A percentile compares a stretch with the other conserved stretches of the same genome.
phyloP scores from a whole-genome alignment of 2,329 filamentous ascomycete species.

The Claviceps sp. region DNA sequence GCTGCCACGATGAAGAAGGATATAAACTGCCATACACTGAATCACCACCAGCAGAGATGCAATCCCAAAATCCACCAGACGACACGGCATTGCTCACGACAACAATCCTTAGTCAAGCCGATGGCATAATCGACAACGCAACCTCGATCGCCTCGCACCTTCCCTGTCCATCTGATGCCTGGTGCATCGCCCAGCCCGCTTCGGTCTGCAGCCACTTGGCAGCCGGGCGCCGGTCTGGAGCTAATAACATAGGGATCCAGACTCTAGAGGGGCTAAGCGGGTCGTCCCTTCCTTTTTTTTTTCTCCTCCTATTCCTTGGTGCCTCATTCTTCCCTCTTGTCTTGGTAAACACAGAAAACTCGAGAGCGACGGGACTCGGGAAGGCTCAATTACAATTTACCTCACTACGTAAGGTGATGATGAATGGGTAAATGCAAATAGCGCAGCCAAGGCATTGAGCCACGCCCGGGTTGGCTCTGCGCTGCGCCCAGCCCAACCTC shows the following conservation, averaged over 20 bases:
- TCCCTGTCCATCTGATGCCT: background rate
- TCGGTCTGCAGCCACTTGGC: background rate
- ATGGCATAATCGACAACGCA: background rate
- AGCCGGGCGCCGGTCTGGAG: background rate
- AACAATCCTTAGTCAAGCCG: background rate
- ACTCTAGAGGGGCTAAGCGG: constrained; percentile 3
- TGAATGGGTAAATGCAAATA: background rate
- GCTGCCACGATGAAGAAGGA: too few relatives aligned
- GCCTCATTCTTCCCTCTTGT: background rate
- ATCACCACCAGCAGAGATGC: too few relatives aligned
- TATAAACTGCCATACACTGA: too few relatives aligned
- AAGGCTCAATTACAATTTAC: background rate
- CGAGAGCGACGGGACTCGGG: constrained; percentile 1
- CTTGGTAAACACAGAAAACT: background rate
- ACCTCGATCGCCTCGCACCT: background rate
- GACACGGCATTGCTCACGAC: too few relatives aligned
- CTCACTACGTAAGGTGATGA: background rate
- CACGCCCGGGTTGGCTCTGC: background rate
- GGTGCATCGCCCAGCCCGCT: background rate
- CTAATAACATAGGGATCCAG: background rate
- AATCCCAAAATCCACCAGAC: too few relatives aligned
- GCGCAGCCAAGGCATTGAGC: background rate
- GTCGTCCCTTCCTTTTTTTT: constrained; percentile 3
- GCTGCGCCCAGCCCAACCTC: background rate
- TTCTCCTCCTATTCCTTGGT: background rate